Evolutionary conservation across 2,329 filamentous ascomycete genomes (phyloP), one percentile per base, ranked within the genome.

Genomic region (Exophiala viscosa): DNA sequence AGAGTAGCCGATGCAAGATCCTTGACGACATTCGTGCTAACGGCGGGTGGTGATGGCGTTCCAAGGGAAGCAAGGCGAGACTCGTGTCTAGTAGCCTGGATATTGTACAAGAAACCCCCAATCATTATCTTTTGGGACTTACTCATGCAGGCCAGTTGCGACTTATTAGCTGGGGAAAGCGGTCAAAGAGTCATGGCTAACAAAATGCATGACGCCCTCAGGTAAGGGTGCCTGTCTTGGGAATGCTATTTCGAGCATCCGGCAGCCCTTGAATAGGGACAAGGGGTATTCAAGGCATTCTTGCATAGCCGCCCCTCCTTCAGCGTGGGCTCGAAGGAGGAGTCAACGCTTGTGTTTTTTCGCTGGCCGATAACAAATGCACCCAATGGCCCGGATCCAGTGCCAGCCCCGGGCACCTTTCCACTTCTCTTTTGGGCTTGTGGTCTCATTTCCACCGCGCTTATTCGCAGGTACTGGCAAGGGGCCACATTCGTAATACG

Each of bases 11-110:
- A 55, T 47, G 47, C 48, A 44, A 55, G 52, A 55, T 51, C 48
- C 52, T 55, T 50, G 52, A 51, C 52, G 48, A 55, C 47, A 51
- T 46, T 38, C 36, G 14, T n/a, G 35, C 41, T 20, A 23, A 45
- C 8, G 28, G 18, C 18, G 47, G 36, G 38, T 46, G 38, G 46
- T 46, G 40, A 33, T 33, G 17, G 34, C 11, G 7, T 36, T n/a
- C 10, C 44, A 17, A 6, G 14, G 11, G 38, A 53, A 33, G 36
- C 35, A 40, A 17, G 34, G 31, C n/a, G 18, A 31, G 40, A 17
- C 17, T 10, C 34, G 28, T 34, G 14, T 10, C n/a, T 31, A 33
- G 32, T 15, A 20, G 31, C 15, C 13, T 35, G n/a, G n/a, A 40
- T 31, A 18, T 14, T 23, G 41, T 41, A 50, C 47, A 38, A 28